Percentiles rank a stretch among this genome's conserved stretches.
Conservation (phyloP, 1,139 yeast genomes). For the Hyphopichia fennica region DNA sequence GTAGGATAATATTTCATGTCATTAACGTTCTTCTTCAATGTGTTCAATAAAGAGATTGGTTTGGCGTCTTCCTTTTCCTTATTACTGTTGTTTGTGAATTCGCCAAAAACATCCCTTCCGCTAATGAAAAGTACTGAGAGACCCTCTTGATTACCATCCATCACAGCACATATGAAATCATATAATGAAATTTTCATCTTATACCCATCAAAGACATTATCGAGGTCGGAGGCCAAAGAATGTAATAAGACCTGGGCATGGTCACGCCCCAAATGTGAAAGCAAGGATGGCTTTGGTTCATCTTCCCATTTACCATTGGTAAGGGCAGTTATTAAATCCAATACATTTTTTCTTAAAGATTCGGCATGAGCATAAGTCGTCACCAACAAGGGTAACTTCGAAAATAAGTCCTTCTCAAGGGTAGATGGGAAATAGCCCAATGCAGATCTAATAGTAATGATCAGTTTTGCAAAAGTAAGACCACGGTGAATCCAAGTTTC, state of each 20-base stretch:
- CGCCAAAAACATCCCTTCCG: slow-evolving; percentile 58
- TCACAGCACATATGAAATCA: slow-evolving; percentile 72
- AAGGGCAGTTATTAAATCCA: slow-evolving; percentile 61
- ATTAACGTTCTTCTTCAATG: slow-evolving; percentile 59
- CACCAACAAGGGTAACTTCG: slow-evolving; percentile 57
- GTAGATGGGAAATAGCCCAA: slow-evolving; percentile 55
- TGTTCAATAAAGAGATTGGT: slow-evolving; percentile 49
- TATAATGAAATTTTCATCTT: slow-evolving; percentile 59
- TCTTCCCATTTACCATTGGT: slow-evolving; percentile 62
- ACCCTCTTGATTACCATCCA: slow-evolving; percentile 85
- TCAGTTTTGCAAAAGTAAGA: slow-evolving; percentile 39
- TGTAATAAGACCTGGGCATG: slow-evolving; percentile 60
- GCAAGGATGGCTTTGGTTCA: slow-evolving; percentile 65
- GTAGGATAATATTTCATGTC: slow-evolving; percentile 57
- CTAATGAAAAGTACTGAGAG: slow-evolving; percentile 73
- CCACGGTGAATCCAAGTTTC: slow-evolving; percentile 44
- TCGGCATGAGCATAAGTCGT: slow-evolving; percentile 55
- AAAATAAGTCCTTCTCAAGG: slow-evolving; percentile 62
- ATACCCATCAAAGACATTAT: slow-evolving; percentile 58
- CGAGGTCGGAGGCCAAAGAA: slow-evolving; percentile 60
- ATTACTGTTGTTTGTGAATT: slow-evolving; percentile 19
- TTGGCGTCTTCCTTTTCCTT: slow-evolving; percentile 16
- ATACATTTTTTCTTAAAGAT: slow-evolving; percentile 49
- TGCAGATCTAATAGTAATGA: slow-evolving; percentile 56
- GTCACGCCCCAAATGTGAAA: slow-evolving; percentile 74